Evolutionary conservation across 1,139 yeast species (phyloP).

Genomic region (Candida sp.): DNA sequence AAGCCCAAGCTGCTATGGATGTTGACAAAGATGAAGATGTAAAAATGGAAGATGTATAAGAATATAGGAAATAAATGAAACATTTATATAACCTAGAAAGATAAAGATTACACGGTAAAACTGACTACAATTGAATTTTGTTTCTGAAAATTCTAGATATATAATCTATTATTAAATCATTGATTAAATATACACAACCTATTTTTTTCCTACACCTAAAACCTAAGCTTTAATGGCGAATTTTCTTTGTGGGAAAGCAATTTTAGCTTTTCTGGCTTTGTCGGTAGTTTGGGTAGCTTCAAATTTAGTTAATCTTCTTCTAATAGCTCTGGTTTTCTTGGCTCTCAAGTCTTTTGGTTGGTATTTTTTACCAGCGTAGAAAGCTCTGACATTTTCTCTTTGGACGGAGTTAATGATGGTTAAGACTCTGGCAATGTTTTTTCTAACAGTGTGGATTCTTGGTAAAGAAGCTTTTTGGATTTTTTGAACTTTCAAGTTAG

Average conservation of each 20-base stretch:
- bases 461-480: slow-evolving; percentile 88
- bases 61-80: not conserved
- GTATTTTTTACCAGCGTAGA: slow-evolving; percentile 96
- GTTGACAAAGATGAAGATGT: not conserved
- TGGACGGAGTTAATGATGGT: slow-evolving; percentile 96
- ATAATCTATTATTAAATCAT: not conserved
- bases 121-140: too few species aligned
- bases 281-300: slow-evolving; percentile 82
- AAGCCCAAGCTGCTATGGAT: slow-evolving; percentile 6
- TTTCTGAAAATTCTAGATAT: not conserved
- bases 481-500: slow-evolving; percentile 95
- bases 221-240: slow-evolving; percentile 97
- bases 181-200: slow-evolving; percentile 1
- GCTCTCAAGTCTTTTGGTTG: slow-evolving; percentile 99
- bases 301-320: slow-evolving; percentile 91
- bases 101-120: too few species aligned
- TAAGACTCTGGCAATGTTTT: slow-evolving; percentile 97
- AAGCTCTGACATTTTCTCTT: slow-evolving; percentile 93
- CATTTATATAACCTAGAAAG: too few species aligned
- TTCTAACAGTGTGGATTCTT: slow-evolving; percentile 96
- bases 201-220: not conserved
- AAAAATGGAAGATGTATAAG: not conserved
- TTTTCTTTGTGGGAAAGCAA: slow-evolving; percentile 98
- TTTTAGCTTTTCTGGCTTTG: slow-evolving; percentile 87
- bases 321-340: slow-evolving; percentile 99